Evolutionary conservation across 2,329 filamentous ascomycete genomes (phyloP).

Genomic region (Mycosphaerella sp.): DNA sequence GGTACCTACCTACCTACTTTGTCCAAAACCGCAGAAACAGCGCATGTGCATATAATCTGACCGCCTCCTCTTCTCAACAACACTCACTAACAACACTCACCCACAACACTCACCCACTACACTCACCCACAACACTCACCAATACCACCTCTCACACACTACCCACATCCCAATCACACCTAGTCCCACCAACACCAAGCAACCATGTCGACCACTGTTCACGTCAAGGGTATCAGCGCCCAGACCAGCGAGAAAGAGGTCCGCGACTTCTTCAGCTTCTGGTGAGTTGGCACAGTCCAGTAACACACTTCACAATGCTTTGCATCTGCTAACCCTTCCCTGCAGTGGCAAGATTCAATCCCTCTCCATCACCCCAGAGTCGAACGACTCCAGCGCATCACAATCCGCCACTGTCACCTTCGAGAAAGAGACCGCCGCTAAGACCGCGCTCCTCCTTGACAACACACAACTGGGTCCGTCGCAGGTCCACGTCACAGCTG

Average conservation of each 20-base stretch:
- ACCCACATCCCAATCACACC: neutral
- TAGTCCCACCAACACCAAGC: neutral
- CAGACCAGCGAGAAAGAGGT: constrained; percentile 85
- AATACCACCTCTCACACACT: no score
- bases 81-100: no score
- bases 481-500: constrained; percentile 71
- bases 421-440: constrained; percentile 93
- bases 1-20: no score
- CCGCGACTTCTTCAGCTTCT: constrained; percentile 95
- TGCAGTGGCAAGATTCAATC: constrained; percentile 81
- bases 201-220: constrained; percentile 59
- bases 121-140: no score
- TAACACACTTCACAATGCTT: neutral
- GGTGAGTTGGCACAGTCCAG: constrained; percentile 48
- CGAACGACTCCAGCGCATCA: constrained; percentile 51
- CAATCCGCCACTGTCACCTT: constrained; percentile 92
- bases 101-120: no score
- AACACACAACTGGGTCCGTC: constrained; percentile 83
- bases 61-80: no score
- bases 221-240: constrained; percentile 82
- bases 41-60: no score
- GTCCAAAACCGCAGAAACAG: no score
- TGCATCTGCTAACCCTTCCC: constrained; percentile 6
- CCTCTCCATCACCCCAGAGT: constrained; percentile 65
- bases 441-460: constrained; percentile 93